These are phyloP conservation scores for Diaporthe caulivora DNA, from an alignment of 2,329 filamentous ascomycete species.

Conservation along the genomic window DNA sequence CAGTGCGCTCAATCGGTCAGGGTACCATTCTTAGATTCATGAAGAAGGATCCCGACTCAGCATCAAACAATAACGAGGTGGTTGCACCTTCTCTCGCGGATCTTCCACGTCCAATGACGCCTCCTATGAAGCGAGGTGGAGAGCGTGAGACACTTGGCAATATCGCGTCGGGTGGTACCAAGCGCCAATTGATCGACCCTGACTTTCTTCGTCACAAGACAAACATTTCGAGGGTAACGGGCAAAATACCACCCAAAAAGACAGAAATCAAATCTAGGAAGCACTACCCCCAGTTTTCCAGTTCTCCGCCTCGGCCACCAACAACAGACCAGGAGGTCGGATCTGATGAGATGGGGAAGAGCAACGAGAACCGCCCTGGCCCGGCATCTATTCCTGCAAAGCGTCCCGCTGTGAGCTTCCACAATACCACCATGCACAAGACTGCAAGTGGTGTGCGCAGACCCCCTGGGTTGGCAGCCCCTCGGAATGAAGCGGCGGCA, in stretches of 20 bases:
- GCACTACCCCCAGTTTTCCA: constrained; percentile 70
- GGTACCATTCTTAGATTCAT: constrained; percentile 36
- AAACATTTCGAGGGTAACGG: constrained; percentile 50
- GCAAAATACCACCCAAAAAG: constrained; percentile 47
- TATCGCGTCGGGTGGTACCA: background rate
- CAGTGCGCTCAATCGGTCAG: constrained; percentile 27
- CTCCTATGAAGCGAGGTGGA: background rate
- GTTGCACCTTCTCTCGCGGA: background rate
- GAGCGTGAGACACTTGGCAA: too few relatives aligned
- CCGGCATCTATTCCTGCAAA: constrained; percentile 48
- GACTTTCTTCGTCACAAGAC: constrained; percentile 55
- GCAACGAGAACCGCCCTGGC: constrained; percentile 42
- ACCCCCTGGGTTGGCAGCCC: constrained; percentile 54
- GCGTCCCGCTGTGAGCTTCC: constrained; percentile 60
- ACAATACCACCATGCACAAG: constrained; percentile 60
- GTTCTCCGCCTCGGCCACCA: constrained; percentile 61
- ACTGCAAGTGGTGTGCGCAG: constrained; percentile 55
- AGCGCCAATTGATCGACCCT: constrained; percentile 20
- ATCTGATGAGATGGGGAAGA: constrained; percentile 41
- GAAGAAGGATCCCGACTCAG: constrained; percentile 1
- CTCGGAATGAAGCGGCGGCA: constrained; percentile 57
- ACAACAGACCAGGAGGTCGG: constrained; percentile 39
- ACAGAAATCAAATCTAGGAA: constrained; percentile 50
- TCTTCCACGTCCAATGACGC: background rate
- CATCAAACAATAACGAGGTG: constrained; percentile 1